Conservation (phyloP, 176 grass and related monocot species). For the Aegilops bicornis region DNA sequence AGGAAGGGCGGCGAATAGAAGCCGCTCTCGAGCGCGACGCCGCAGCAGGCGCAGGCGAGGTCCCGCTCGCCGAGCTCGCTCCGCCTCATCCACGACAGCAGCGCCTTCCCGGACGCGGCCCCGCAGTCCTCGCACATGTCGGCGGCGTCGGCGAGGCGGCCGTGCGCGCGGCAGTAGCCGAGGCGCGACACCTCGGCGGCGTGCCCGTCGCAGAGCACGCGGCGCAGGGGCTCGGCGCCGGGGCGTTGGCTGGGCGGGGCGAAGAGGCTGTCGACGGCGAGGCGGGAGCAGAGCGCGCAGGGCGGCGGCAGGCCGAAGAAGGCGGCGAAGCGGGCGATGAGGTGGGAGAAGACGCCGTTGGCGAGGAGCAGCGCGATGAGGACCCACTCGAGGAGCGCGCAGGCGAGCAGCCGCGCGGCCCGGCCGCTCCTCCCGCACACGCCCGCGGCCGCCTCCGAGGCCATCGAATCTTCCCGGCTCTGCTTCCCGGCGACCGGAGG, state of each 20-base stretch:
- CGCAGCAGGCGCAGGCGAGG: conserved; percentile 90
- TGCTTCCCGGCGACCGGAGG: neutral
- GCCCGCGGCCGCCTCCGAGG: conserved; percentile 30
- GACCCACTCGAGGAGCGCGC: conserved; percentile 93
- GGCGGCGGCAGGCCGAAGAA: conserved; percentile 78
- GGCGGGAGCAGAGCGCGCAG: conserved; percentile 77
- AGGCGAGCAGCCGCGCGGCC: conserved; percentile 53
- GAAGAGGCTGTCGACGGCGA: conserved; percentile 87
- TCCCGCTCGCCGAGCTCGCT: conserved; percentile 88
- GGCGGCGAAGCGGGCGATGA: conserved; percentile 79
- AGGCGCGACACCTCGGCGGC: conserved; percentile 70
- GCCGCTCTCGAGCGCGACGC: conserved; percentile 71
- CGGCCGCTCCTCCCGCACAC: conserved; percentile 54
- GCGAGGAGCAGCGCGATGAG: conserved; percentile 88
- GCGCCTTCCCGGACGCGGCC: conserved; percentile 36
- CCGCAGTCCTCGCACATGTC: conserved; percentile 98
- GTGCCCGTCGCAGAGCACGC: conserved; percentile 73
- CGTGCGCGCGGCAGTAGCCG: conserved; percentile 75
- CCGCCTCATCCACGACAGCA: conserved; percentile 81
- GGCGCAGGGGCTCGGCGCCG: conserved; percentile 28
- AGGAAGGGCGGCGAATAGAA: conserved; percentile 80
- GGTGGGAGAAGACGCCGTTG: conserved; percentile 85
- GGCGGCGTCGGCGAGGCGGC: conserved; percentile 60
- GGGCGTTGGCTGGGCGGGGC: neutral
- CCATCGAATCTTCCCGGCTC: conserved; percentile 7